phyloP scores from a whole-genome alignment of 2,329 filamentous ascomycete species.

The Myriosclerotinia curreyana region DNA sequence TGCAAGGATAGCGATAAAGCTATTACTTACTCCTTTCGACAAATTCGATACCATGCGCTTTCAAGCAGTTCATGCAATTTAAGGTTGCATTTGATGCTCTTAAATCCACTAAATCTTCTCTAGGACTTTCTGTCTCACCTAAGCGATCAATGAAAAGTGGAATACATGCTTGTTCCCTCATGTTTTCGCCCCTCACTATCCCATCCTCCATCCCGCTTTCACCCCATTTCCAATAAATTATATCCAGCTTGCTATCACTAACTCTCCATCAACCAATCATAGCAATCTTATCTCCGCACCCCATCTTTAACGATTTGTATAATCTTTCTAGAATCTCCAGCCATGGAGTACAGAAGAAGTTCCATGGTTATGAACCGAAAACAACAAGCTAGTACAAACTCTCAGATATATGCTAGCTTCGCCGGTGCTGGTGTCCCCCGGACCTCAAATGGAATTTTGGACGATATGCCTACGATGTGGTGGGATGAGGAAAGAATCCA shows the following conservation, averaged over 20 bases:
- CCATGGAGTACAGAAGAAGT: slow-evolving; percentile 37
- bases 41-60: slow-evolving; percentile 6
- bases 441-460: slow-evolving; percentile 34
- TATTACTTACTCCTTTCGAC: slow-evolving; percentile 26
- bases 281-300: background rate
- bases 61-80: slow-evolving; percentile 20
- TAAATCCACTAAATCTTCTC: slow-evolving; percentile 8
- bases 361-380: slow-evolving; percentile 32
- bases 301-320: background rate
- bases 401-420: slow-evolving; percentile 38
- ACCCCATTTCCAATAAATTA: slow-evolving; percentile 6
- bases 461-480: slow-evolving; percentile 50
- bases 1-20: slow-evolving; percentile 34
- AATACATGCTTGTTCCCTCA: slow-evolving; percentile 15
- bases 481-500: slow-evolving; percentile 71
- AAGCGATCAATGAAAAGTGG: slow-evolving; percentile 12
- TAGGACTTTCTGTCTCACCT: slow-evolving; percentile 7
- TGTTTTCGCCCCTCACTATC: slow-evolving; percentile 17
- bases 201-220: slow-evolving; percentile 3
- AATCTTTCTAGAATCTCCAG: slow-evolving; percentile 2
- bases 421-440: slow-evolving; percentile 29
- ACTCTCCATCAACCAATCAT: background rate
- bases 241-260: slow-evolving; percentile 1
- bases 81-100: slow-evolving; percentile 4
- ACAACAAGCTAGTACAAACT: slow-evolving; percentile 24